Percentiles rank a stretch among this genome's conserved stretches.
These are phyloP conservation scores for Pseudevernia furfuracea DNA, from an alignment of 495 filamentous ascomycete genomes.

Conservation along the genomic window DNA sequence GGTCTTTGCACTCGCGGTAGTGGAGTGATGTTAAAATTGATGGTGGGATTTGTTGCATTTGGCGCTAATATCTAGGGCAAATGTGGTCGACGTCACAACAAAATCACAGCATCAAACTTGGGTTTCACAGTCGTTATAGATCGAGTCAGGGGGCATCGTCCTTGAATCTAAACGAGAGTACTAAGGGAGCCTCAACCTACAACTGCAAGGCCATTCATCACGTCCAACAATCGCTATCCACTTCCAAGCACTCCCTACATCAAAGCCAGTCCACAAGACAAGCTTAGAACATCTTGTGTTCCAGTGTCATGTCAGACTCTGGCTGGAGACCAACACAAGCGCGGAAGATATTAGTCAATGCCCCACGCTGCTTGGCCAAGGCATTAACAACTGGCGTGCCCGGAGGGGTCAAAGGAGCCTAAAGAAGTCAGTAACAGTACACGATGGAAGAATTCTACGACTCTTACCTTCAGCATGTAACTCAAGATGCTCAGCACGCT, in stretches of 20 bases:
- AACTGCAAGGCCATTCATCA: constrained; percentile 3
- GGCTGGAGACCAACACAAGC: constrained; percentile 96
- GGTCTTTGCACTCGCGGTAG: background rate
- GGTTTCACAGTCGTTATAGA: background rate
- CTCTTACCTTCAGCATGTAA: constrained; percentile 88
- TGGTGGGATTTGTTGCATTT: background rate
- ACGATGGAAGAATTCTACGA: background rate
- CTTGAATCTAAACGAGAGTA: constrained; percentile 26
- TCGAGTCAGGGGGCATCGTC: constrained; percentile 26
- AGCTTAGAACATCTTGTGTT: constrained; percentile 87
- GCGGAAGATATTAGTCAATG: constrained; percentile 97
- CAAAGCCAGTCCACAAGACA: background rate
- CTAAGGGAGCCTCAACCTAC: constrained; percentile 21
- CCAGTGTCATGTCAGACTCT: constrained; percentile 97
- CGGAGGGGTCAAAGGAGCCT: constrained; percentile 85
- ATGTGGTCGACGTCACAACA: background rate
- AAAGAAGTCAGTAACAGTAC: constrained; percentile 10
- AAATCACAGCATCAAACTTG: background rate
- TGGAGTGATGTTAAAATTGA: too few relatives aligned
- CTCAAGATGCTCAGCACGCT: constrained; percentile 93
- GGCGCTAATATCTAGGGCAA: background rate
- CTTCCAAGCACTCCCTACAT: background rate
- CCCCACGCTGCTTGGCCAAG: constrained; percentile 89
- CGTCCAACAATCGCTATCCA: background rate
- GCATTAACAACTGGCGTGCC: constrained; percentile 96